These are phyloP conservation scores for Penicillium tannophilum DNA, from an alignment of 495 filamentous ascomycete genomes.

Conservation along the genomic window DNA sequence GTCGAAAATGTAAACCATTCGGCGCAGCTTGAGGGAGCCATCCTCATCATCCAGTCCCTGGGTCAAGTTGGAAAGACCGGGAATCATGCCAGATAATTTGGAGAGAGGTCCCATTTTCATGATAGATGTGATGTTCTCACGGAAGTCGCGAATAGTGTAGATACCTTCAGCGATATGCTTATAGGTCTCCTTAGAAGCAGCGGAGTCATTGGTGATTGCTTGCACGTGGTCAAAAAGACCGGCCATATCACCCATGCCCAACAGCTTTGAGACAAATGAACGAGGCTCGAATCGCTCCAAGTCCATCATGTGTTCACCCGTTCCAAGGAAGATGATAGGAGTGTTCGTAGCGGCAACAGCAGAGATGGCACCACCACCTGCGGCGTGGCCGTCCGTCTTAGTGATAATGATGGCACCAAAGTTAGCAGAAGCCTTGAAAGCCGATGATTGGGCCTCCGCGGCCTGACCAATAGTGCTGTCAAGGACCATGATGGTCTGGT, in stretches of 20 bases:
- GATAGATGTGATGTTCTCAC: slow-evolving; percentile 94
- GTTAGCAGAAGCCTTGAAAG: slow-evolving; percentile 96
- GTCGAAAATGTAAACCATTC: slow-evolving; percentile 99
- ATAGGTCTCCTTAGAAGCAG: slow-evolving; percentile 89
- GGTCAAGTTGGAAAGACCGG: slow-evolving; percentile 89
- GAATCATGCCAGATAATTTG: slow-evolving; percentile 99
- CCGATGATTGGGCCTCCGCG: slow-evolving; percentile 89
- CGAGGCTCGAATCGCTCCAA: slow-evolving; percentile 90
- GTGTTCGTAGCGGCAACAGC: slow-evolving; percentile 96
- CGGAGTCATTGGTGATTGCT: slow-evolving; percentile 82
- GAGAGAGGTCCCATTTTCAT: slow-evolving; percentile 99
- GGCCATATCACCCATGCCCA: slow-evolving; percentile 97
- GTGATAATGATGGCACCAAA: slow-evolving; percentile 99
- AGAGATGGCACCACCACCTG: slow-evolving; percentile 96
- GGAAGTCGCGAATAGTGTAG: slow-evolving; percentile 91
- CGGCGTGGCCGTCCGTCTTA: slow-evolving; percentile 95
- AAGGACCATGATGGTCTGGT: slow-evolving; percentile 98
- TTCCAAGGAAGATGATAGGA: slow-evolving; percentile 96
- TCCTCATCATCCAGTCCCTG: slow-evolving; percentile 96
- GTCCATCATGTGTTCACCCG: slow-evolving; percentile 95
- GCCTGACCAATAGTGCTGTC: slow-evolving; percentile 96
- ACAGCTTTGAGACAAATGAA: slow-evolving; percentile 84
- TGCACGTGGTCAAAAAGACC: slow-evolving; percentile 97
- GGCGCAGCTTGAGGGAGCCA: slow-evolving; percentile 85
- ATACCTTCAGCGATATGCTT: slow-evolving; percentile 97